phyloP scores from a whole-genome alignment of 257 asterid species.

The Nicotiana noctiflora region DNA sequence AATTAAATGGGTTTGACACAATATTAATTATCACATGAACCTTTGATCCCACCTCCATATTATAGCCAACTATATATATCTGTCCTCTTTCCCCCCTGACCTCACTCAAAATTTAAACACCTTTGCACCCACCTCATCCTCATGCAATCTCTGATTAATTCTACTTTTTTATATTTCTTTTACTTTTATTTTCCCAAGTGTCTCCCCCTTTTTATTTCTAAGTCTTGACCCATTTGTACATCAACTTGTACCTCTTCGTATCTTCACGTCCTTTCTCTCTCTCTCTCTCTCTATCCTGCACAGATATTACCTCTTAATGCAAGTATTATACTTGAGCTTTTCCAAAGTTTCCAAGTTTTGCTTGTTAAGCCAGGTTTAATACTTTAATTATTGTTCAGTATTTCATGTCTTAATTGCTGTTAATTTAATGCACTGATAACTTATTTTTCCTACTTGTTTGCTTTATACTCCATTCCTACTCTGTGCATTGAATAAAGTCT shows the following conservation, averaged over 20 bases:
- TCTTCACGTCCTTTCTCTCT: background rate
- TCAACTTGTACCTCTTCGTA: constrained; percentile 30
- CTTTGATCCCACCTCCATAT: background rate
- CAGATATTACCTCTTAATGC: constrained; percentile 20
- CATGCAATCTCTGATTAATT: background rate
- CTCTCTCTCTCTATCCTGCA: background rate
- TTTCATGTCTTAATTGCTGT: constrained; percentile 13
- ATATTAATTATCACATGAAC: background rate
- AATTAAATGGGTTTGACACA: background rate
- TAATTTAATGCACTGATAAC: constrained; percentile 27
- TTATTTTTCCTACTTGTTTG: constrained; percentile 15
- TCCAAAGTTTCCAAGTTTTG: constrained; percentile 38
- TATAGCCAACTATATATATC: background rate
- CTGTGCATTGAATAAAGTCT: constrained; percentile 33
- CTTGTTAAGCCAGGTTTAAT: constrained; percentile 27
- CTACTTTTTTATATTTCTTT: background rate
- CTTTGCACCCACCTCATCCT: background rate
- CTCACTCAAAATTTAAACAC: background rate
- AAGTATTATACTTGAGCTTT: background rate
- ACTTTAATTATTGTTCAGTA: constrained; percentile 26
- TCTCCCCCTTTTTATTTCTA: constrained; percentile 7
- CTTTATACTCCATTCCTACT: constrained; percentile 25
- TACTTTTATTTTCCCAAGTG: background rate
- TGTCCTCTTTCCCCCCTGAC: background rate
- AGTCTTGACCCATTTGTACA: constrained; percentile 29